Base-by-base conservation (phyloP, 2,329 filamentous ascomycete genomes). In the Phyllosticta capitalensis region DNA sequence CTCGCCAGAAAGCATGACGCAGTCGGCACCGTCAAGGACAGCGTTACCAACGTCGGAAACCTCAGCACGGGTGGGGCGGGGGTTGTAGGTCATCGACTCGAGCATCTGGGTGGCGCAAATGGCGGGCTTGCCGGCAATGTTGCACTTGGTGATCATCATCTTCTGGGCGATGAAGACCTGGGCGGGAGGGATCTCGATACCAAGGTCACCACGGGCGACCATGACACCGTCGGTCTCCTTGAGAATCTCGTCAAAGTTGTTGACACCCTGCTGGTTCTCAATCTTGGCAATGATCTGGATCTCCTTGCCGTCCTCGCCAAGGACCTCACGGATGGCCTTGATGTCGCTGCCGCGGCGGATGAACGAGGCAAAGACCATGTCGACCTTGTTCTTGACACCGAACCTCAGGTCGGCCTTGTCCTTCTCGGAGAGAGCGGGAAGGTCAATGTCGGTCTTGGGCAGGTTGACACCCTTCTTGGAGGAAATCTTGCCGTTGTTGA, bases 71-170 rank as follows among this genome's bases (percentile, higher is more conserved):
- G 94, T 99, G 56, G 94, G 94, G 64, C 94, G 90, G 67, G 94
- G 94, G 83, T 99, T 99, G 84, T 96, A 96, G 77, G 96, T 99
- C 94, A 99, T 99, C 67, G 91, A 96, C 84, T 99, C 94, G 67
- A 99, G 85, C 94, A 99, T 99, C 82, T 99, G 94, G 49, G 94
- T 99, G 62, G 94, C 94, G 78, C 92, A 97, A 75, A 99, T 96
- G 75, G 92, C 92, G 67, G 94, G 94, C 84, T 99, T 99, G 78
- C 94, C 94, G 67, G 91, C 92, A 73, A 96, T 86, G 83, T 99
- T 99, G 86, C 94, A 99, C 87, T 97, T 97, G 78, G 94, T 92
- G 77, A 99, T 99, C 84, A 99, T 92, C 90, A 99, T 99, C 88
- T 99, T 99, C 83, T 99, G 94, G 60, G 94, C 94, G 67, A 95